These are phyloP conservation scores for Scutellaria galericulata DNA, from an alignment of 257 asterid species.

Conservation along the genomic window DNA sequence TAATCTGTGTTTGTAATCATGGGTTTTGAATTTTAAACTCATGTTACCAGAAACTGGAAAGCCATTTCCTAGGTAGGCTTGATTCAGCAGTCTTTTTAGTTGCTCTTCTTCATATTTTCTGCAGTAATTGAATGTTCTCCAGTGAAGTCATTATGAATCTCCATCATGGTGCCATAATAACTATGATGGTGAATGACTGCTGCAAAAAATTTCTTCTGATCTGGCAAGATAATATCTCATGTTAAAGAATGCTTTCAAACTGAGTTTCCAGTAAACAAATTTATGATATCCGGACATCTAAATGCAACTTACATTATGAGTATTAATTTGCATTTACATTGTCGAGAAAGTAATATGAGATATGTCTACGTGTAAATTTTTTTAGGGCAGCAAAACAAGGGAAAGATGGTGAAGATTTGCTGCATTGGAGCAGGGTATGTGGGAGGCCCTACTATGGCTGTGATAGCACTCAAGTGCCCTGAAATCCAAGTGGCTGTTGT, in stretches of 20 bases:
- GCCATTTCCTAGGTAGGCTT: constrained; percentile 7
- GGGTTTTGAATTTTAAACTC: not conserved
- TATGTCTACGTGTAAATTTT: constrained; percentile 1
- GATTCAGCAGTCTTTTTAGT: not conserved
- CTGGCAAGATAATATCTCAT: constrained; percentile 11
- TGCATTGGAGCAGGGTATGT: constrained; percentile 95
- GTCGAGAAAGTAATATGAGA: constrained; percentile 16
- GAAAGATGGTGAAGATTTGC: constrained; percentile 87
- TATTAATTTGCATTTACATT: constrained; percentile 1
- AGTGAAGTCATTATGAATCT: not conserved
- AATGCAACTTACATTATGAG: not conserved
- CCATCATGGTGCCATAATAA: not conserved
- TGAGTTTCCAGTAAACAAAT: not conserved
- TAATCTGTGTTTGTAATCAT: constrained; percentile 18
- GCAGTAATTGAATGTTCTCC: not conserved
- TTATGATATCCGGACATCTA: not conserved
- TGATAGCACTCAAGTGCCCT: constrained; percentile 91
- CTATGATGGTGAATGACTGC: not conserved
- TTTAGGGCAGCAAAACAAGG: constrained; percentile 43
- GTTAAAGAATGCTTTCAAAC: constrained; percentile 22
- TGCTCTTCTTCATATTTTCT: not conserved
- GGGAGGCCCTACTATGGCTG: constrained; percentile 95
- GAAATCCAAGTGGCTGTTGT: constrained; percentile 73
- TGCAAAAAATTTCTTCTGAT: not conserved
- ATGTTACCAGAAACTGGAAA: constrained; percentile 14